Evolutionary conservation across 108 stramenopile species (phyloP).

Genomic region (Bacterosira constricta): DNA sequence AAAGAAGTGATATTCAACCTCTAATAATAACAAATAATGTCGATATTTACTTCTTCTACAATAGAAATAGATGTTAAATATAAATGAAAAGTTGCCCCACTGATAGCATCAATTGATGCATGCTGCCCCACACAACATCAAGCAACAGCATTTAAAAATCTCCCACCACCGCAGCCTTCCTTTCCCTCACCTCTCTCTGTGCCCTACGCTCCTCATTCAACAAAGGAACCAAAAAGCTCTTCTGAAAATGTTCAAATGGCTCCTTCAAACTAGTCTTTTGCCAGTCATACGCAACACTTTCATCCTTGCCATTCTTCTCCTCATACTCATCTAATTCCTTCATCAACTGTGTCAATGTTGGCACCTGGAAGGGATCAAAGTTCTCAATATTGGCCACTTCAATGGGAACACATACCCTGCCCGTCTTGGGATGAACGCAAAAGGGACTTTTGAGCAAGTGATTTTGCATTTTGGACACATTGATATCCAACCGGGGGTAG

Average conservation of each 20-base stretch:
- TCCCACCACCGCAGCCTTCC: conserved; percentile 77
- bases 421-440: conserved; percentile 98
- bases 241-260: conserved; percentile 78
- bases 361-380: conserved; percentile 92
- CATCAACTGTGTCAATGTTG: conserved; percentile 77
- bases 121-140: not conserved
- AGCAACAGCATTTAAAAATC: conserved; percentile 69
- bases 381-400: conserved; percentile 51
- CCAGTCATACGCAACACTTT: conserved; percentile 55
- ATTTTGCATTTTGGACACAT: conserved; percentile 98
- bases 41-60: not conserved
- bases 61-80: not conserved
- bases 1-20: too few relatives aligned
- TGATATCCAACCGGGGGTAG: conserved; percentile 98
- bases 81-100: not conserved
- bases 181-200: conserved; percentile 67
- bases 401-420: conserved; percentile 98
- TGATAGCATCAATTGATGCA: not conserved
- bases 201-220: conserved; percentile 66
- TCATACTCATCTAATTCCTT: conserved; percentile 72
- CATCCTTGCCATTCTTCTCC: conserved; percentile 1
- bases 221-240: conserved; percentile 83
- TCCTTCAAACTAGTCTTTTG: conserved; percentile 84
- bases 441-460: conserved; percentile 99
- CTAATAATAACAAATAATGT: too few relatives aligned